phyloP scores from a whole-genome alignment of 1,284 basidiomycete species.

The Malassezia brasiliensis region DNA sequence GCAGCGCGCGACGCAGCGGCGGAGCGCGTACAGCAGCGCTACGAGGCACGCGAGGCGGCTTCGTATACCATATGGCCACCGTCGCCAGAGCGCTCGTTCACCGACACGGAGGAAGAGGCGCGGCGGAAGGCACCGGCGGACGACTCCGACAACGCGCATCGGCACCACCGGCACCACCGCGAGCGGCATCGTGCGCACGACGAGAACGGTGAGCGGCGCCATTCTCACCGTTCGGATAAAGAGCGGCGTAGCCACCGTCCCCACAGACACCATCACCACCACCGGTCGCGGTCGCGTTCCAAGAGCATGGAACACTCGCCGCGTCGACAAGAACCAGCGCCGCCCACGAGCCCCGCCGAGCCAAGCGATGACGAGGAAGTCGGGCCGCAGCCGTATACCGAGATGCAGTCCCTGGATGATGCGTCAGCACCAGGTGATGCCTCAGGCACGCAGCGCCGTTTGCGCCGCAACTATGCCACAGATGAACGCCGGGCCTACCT shows the following conservation, averaged over 20 bases:
- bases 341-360: no score
- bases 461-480: conserved; percentile 50
- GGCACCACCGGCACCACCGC: neutral
- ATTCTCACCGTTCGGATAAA: no score
- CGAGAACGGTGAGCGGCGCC: neutral
- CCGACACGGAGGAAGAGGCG: neutral
- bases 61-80: conserved; percentile 9
- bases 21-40: neutral
- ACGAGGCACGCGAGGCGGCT: neutral
- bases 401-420: no score
- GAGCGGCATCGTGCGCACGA: neutral
- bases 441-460: no score
- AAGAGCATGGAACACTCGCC: no score
- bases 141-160: no score
- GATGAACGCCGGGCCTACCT: conserved; percentile 92
- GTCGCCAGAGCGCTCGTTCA: neutral
- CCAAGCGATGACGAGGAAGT: neutral
- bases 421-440: neutral
- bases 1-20: neutral
- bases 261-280: neutral
- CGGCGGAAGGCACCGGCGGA: neutral
- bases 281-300: no score
- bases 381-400: neutral
- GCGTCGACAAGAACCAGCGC: no score
- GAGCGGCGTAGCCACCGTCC: no score